Evolutionary conservation across 176 grass and related monocot species (phyloP).

Genomic region (Eragrostis nindensis): DNA sequence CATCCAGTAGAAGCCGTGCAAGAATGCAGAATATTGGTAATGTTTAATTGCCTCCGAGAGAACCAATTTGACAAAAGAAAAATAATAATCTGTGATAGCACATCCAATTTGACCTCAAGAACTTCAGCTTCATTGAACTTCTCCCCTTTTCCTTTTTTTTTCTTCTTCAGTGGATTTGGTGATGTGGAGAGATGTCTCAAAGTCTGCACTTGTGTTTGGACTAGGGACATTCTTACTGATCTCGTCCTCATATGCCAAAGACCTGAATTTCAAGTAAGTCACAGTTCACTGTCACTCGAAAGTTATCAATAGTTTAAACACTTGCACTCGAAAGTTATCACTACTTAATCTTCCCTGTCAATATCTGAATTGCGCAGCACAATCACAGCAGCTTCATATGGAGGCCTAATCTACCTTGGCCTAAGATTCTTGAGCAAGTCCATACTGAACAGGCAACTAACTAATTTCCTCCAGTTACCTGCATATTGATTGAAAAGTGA

Average conservation of each 20-base stretch:
- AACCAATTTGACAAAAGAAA: too few species aligned
- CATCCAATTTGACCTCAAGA: not conserved
- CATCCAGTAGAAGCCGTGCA: slow-evolving; percentile 36
- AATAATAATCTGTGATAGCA: too few species aligned
- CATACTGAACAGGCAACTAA: slow-evolving; percentile 74
- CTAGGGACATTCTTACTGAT: slow-evolving; percentile 86
- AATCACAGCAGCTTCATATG: slow-evolving; percentile 83
- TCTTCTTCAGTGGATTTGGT: slow-evolving; percentile 83
- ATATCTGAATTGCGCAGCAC: slow-evolving; percentile 52
- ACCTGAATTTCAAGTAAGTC: slow-evolving; percentile 84
- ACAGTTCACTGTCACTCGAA: not conserved
- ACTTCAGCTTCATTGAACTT: not conserved
- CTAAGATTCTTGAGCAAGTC: slow-evolving; percentile 75
- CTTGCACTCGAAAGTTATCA: not conserved
- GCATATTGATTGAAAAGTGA: not conserved
- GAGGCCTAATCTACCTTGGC: slow-evolving; percentile 81
- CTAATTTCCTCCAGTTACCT: not conserved
- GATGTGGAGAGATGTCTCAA: slow-evolving; percentile 97
- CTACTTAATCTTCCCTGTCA: not conserved
- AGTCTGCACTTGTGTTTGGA: slow-evolving; percentile 89
- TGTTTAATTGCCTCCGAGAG: not conserved
- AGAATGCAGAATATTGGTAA: slow-evolving; percentile 94
- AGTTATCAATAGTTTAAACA: not conserved
- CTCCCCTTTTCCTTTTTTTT: not conserved
- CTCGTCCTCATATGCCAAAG: slow-evolving; percentile 83